phyloP scores from a whole-genome alignment of 2,329 filamentous ascomycete genomes.

The Phyllosticta ampelicida region DNA sequence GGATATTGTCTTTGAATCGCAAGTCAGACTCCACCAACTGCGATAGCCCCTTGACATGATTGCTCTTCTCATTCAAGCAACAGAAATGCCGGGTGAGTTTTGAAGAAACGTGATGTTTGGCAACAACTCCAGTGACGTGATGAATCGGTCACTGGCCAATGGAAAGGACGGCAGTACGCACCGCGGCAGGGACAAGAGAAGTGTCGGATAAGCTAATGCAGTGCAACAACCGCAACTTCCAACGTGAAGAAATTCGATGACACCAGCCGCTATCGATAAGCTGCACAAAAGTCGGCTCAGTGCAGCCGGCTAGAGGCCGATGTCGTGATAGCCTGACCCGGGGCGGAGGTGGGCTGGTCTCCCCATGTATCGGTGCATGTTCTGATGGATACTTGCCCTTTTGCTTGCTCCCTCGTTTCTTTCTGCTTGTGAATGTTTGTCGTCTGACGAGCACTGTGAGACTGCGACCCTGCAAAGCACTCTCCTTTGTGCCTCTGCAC shows the following conservation, averaged over 20 bases:
- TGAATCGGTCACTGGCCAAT: too few species aligned
- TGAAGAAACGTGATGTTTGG: too few species aligned
- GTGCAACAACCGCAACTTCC: not conserved
- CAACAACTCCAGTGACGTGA: too few species aligned
- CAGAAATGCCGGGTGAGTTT: too few species aligned
- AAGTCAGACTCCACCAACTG: too few species aligned
- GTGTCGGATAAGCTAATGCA: too few species aligned
- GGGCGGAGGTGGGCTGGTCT: not conserved
- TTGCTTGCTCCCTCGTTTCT: not conserved
- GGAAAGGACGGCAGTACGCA: too few species aligned
- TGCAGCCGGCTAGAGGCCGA: not conserved
- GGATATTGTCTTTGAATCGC: not conserved
- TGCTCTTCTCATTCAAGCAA: too few species aligned
- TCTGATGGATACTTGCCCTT: not conserved
- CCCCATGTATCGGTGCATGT: not conserved
- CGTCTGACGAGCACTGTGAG: not conserved
- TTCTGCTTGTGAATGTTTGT: not conserved
- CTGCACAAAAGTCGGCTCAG: not conserved
- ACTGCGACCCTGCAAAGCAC: not conserved
- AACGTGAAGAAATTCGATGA: constrained; percentile 4
- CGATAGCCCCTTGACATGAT: too few species aligned
- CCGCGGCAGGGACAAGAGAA: too few species aligned
- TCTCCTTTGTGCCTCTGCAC: not conserved
- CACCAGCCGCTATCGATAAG: not conserved
- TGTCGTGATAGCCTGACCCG: constrained; percentile 1